Conservation (phyloP, 805 yeast genomes). For the Teunomyces barrocoloradensis region DNA sequence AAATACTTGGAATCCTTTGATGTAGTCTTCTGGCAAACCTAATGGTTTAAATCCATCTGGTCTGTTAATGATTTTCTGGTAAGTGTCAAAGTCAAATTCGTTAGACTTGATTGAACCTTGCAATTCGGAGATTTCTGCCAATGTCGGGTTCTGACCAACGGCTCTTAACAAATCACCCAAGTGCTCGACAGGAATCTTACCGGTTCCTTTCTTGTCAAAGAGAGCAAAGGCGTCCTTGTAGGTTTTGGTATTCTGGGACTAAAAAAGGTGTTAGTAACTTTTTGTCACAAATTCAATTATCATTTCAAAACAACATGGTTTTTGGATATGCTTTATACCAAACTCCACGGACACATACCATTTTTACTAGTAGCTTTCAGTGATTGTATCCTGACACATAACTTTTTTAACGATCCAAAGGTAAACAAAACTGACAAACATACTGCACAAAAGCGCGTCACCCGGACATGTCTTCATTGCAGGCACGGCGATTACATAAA, state of each 20-base stretch:
- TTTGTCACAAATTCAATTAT: too few species aligned
- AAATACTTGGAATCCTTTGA: conserved; percentile 91
- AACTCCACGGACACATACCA: neutral
- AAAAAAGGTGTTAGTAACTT: conserved; percentile 15
- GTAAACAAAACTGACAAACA: neutral
- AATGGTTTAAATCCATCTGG: conserved; percentile 86
- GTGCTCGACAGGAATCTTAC: conserved; percentile 77
- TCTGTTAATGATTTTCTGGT: conserved; percentile 72
- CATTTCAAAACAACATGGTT: neutral
- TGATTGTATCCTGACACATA: conserved; percentile 1
- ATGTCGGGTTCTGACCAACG: conserved; percentile 97
- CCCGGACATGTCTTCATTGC: neutral
- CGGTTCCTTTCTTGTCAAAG: conserved; percentile 94
- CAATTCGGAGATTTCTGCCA: conserved; percentile 69
- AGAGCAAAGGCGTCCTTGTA: conserved; percentile 93
- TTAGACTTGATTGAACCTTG: conserved; percentile 39
- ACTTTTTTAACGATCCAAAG: conserved; percentile 4
- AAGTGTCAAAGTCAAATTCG: conserved; percentile 72
- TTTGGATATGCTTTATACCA: neutral
- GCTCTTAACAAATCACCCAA: conserved; percentile 94
- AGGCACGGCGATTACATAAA: too few species aligned
- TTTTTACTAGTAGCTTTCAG: neutral
- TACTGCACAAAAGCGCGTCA: neutral
- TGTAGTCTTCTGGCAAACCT: conserved; percentile 88
- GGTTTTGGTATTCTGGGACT: conserved; percentile 46